phyloP scores from a whole-genome alignment of 805 yeast species.

The Ascoidea asiatica region DNA sequence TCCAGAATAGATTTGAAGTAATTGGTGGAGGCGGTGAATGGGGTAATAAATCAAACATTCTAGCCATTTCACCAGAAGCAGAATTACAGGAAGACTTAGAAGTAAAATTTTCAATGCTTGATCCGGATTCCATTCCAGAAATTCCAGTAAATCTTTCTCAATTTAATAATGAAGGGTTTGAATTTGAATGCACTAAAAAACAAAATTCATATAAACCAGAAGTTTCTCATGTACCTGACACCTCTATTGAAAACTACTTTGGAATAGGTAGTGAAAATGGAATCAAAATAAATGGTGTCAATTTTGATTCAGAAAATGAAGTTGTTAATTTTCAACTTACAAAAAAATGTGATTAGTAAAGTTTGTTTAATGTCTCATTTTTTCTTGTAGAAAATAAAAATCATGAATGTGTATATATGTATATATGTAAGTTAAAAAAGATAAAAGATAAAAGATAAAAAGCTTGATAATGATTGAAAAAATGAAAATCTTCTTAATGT shows the following conservation, averaged over 20 bases:
- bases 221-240: background rate
- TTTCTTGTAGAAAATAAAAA: too few relatives aligned
- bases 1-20: conserved; percentile 21
- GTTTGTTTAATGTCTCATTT: too few relatives aligned
- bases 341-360: too few relatives aligned
- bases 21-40: conserved; percentile 39
- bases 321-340: too few relatives aligned
- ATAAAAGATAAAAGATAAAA: too few relatives aligned
- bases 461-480: too few relatives aligned
- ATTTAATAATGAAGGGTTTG: background rate
- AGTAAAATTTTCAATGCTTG: background rate
- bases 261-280: conserved; percentile 10
- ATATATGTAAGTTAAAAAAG: too few relatives aligned
- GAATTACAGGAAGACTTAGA: conserved; percentile 16
- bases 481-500: too few relatives aligned
- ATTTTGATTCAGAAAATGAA: conserved; percentile 6
- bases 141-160: background rate
- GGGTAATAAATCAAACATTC: conserved; percentile 32
- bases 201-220: background rate
- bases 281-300: conserved; percentile 4
- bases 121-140: background rate
- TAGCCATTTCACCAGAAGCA: conserved; percentile 30
- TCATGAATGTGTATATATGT: too few relatives aligned
- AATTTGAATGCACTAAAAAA: background rate
- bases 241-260: conserved; percentile 2